phyloP scores from a whole-genome alignment of 768 basidiomycete genomes.

The Dioszegia crocea region DNA sequence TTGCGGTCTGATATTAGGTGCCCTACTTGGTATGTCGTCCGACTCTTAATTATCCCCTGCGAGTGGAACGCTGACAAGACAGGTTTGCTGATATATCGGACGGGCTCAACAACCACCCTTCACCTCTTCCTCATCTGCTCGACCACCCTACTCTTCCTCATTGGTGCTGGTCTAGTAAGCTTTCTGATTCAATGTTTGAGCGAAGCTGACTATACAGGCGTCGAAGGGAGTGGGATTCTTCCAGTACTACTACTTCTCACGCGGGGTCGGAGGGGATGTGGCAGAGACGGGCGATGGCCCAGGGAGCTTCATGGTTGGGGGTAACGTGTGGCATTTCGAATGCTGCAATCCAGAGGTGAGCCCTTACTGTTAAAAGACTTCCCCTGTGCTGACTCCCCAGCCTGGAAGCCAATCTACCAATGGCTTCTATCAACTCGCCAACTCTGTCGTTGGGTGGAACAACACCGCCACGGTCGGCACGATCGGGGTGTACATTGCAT shows the following conservation, averaged over 20 bases:
- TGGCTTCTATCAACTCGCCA: slow-evolving; percentile 59
- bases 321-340: slow-evolving; percentile 64
- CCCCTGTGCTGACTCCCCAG: not conserved
- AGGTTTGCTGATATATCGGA: slow-evolving; percentile 47
- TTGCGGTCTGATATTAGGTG: slow-evolving; percentile 73
- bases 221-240: slow-evolving; percentile 71
- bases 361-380: not conserved
- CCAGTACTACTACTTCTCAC: slow-evolving; percentile 56
- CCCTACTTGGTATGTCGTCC: slow-evolving; percentile 58
- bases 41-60: no score
- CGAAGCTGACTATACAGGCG: not conserved
- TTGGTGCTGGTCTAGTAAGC: slow-evolving; percentile 82
- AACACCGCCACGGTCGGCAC: slow-evolving; percentile 78
- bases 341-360: slow-evolving; percentile 45
- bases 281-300: slow-evolving; percentile 61
- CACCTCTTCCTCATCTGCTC: slow-evolving; percentile 84
- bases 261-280: slow-evolving; percentile 63
- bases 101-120: slow-evolving; percentile 58
- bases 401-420: slow-evolving; percentile 31
- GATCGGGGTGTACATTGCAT: slow-evolving; percentile 81
- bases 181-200: not conserved
- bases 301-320: slow-evolving; percentile 73
- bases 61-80: not conserved
- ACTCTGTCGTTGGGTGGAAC: slow-evolving; percentile 67
- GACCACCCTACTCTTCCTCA: slow-evolving; percentile 85